phyloP scores from a whole-genome alignment of 345 rosid genomes.

The Cochlearia excelsa region DNA sequence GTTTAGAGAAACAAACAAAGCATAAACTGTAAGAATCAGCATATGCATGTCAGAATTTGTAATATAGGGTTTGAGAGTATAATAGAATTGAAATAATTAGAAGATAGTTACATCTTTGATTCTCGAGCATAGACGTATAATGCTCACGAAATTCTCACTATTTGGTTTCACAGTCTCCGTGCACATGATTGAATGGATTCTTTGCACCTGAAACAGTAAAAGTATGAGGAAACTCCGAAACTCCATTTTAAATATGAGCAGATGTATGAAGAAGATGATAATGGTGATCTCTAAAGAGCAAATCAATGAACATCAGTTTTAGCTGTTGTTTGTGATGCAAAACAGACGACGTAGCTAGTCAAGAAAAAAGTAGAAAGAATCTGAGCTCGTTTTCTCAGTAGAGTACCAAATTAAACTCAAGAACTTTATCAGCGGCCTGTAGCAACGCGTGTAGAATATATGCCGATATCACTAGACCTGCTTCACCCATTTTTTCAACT shows the following conservation, averaged over 20 bases:
- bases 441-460: conserved; percentile 47
- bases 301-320: background rate
- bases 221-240: conserved; percentile 5
- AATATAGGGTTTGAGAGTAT: conserved; percentile 14
- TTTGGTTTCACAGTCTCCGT: conserved; percentile 55
- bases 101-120: conserved; percentile 72
- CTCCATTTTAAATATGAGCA: background rate
- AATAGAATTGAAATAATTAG: conserved; percentile 12
- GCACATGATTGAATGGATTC: conserved; percentile 56
- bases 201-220: conserved; percentile 48
- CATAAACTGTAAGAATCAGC: conserved; percentile 23
- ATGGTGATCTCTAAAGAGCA: conserved; percentile 22
- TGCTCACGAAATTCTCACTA: conserved; percentile 59
- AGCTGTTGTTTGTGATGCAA: conserved; percentile 1
- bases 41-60: background rate
- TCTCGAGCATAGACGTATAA: conserved; percentile 64
- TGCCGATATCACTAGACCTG: conserved; percentile 46
- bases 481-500: conserved; percentile 61
- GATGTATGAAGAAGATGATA: conserved; percentile 4
- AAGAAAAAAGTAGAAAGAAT: conserved; percentile 4
- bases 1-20: conserved; percentile 4
- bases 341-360: background rate
- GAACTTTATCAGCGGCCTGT: conserved; percentile 44
- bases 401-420: conserved; percentile 66
- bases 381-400: conserved; percentile 14